These are phyloP conservation scores for Panicum virgatum DNA, from an alignment of 202 grass and related monocot species.

Conservation along the genomic window DNA sequence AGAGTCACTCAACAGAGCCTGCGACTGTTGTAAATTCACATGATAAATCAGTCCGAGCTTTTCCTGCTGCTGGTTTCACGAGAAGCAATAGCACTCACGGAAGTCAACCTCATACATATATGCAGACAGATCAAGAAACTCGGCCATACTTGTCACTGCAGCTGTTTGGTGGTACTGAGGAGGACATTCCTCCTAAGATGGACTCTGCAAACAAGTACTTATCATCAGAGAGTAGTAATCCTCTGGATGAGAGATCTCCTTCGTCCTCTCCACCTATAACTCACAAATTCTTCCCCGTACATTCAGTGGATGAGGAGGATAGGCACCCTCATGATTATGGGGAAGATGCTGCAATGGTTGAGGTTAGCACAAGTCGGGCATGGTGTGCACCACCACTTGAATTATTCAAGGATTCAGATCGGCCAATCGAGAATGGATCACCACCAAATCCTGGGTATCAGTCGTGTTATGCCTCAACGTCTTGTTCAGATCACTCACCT, in stretches of 20 bases:
- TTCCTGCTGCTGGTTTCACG: conserved; percentile 31
- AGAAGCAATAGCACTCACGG: conserved; percentile 34
- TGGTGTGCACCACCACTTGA: conserved; percentile 60
- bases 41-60: conserved; percentile 40
- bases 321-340: conserved; percentile 49
- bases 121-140: conserved; percentile 32
- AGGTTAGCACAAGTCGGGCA: conserved; percentile 68
- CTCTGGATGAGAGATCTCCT: conserved; percentile 91
- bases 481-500: conserved; percentile 88
- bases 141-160: conserved; percentile 53
- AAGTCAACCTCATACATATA: conserved; percentile 37
- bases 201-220: conserved; percentile 79
- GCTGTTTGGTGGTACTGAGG: conserved; percentile 63
- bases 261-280: conserved; percentile 88
- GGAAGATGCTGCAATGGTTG: conserved; percentile 66
- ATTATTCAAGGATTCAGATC: conserved; percentile 69
- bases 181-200: conserved; percentile 64
- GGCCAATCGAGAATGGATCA: conserved; percentile 50
- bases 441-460: conserved; percentile 57
- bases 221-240: conserved; percentile 98
- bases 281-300: conserved; percentile 86
- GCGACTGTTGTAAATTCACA: conserved; percentile 56
- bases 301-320: conserved; percentile 50
- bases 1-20: conserved; percentile 62
- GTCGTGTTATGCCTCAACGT: conserved; percentile 68